Evolutionary conservation across 345 rosid genomes (phyloP), one percentile per base, ranked within the genome.

Genomic region (Lepidium aucheri): DNA sequence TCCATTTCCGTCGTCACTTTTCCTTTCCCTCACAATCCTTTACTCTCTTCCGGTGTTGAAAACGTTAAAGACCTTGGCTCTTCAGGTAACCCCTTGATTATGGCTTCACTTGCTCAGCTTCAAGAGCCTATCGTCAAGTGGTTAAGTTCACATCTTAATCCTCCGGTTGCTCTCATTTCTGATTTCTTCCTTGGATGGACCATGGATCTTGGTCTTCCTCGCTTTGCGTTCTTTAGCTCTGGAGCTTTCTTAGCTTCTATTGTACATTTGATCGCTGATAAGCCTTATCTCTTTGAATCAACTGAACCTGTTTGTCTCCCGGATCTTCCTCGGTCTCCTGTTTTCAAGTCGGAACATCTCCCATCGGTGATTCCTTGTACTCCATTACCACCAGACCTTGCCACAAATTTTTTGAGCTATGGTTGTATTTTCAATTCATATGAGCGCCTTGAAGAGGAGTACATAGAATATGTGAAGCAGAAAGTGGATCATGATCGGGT

Each of bases 161-260:
- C 90, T 17, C 90, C 91, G 0, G 53, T 76, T 0, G 85, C 88
- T n/a, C 69, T 90, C 68, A 62, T 90, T 58, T 90, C 94, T 5
- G 94, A 85, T 47, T 85, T 84, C 80, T 90, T 90, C 74, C 81
- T 85, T 8, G 94, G 91, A 11, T 90, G 88, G 91, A 87, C 91
- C 15, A 15, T 33, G 3, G 73, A 72, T 26, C 74, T 89, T 5
- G 62, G 63, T 17, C 52, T 89, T 13, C 86, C 83, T 3, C 67
- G 88, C 32, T 52, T 86, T 50, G 55, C 80, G 0, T 89, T 89
- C 65, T 83, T 69, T 61, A 47, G 73, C 7, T 46, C 77, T 13
- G 81, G 79, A 14, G 79, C 84, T 0, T 78, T 83, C 43, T 14
- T 82, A 14, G 63, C 75, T 26, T 15, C 74, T 12, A 63, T 86